Evolutionary conservation across 2,329 filamentous ascomycete genomes (phyloP).

Genomic region (Ophiostoma triangulosporum): DNA sequence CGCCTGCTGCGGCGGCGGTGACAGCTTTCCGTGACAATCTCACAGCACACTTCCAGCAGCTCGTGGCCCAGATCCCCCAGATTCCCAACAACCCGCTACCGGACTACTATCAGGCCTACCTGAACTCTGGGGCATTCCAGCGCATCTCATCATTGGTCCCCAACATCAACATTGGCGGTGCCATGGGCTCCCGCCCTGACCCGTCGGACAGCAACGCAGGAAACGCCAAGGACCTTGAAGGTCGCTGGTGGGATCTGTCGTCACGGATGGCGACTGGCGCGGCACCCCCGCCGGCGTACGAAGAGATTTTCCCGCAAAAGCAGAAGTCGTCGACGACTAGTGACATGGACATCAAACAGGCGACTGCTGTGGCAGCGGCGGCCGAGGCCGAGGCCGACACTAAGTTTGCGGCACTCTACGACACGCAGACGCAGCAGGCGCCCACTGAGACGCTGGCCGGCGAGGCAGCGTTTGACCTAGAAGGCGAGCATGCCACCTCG

Average conservation of each 20-base stretch:
- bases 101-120: constrained; percentile 56
- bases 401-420: constrained; percentile 42
- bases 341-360: constrained; percentile 36
- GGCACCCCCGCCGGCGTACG: constrained; percentile 57
- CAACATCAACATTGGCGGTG: constrained; percentile 44
- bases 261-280: constrained; percentile 29
- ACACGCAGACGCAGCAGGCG: constrained; percentile 16
- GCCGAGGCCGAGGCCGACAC: constrained; percentile 44
- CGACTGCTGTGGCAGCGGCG: constrained; percentile 42
- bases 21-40: constrained; percentile 57
- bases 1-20: constrained; percentile 48
- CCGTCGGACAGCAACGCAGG: constrained; percentile 24
- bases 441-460: background rate
- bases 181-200: constrained; percentile 26
- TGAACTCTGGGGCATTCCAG: constrained; percentile 48
- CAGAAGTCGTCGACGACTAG: background rate
- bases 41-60: constrained; percentile 38
- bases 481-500: constrained; percentile 16
- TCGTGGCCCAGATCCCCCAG: constrained; percentile 34
- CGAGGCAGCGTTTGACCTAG: constrained; percentile 18
- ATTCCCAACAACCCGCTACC: constrained; percentile 29
- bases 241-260: constrained; percentile 54
- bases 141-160: constrained; percentile 61
- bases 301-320: constrained; percentile 50
- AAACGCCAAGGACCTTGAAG: constrained; percentile 31